Conservation (phyloP, 2,329 filamentous ascomycete genomes). For the Lachnellula willkommii region DNA sequence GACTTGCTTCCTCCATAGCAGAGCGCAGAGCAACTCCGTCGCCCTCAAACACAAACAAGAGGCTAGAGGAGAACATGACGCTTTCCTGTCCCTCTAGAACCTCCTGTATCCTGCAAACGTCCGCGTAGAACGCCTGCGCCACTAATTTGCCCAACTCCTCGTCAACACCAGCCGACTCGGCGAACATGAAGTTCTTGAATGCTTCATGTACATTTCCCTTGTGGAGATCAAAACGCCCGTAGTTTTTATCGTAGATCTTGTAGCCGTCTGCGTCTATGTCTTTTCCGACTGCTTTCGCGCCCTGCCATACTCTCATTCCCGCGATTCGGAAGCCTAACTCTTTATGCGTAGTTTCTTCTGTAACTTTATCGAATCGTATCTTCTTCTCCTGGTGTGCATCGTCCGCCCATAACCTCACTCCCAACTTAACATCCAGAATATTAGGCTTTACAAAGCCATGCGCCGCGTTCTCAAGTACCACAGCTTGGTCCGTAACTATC, state of each 20-base stretch:
- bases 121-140: constrained; percentile 47
- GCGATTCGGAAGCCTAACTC: constrained; percentile 58
- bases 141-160: constrained; percentile 52
- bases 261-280: constrained; percentile 50
- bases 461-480: constrained; percentile 81
- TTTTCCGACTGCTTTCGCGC: constrained; percentile 48
- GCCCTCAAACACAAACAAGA: constrained; percentile 61
- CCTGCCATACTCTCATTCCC: constrained; percentile 60
- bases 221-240: constrained; percentile 49
- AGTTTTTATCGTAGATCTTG: constrained; percentile 58
- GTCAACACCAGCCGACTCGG: constrained; percentile 52
- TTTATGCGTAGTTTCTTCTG: constrained; percentile 53
- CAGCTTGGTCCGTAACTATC: constrained; percentile 72
- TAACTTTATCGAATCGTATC: constrained; percentile 54
- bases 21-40: constrained; percentile 48
- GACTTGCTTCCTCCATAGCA: constrained; percentile 33
- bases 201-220: constrained; percentile 49
- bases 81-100: constrained; percentile 52
- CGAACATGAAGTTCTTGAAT: constrained; percentile 55
- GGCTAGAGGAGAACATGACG: constrained; percentile 52
- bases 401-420: constrained; percentile 79
- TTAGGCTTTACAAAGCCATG: constrained; percentile 79
- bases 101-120: constrained; percentile 48
- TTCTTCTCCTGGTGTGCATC: constrained; percentile 56
- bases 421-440: constrained; percentile 90